Evolutionary conservation across 352 stramenopile species (phyloP).

Genomic region (Lagenidium sp.): DNA sequence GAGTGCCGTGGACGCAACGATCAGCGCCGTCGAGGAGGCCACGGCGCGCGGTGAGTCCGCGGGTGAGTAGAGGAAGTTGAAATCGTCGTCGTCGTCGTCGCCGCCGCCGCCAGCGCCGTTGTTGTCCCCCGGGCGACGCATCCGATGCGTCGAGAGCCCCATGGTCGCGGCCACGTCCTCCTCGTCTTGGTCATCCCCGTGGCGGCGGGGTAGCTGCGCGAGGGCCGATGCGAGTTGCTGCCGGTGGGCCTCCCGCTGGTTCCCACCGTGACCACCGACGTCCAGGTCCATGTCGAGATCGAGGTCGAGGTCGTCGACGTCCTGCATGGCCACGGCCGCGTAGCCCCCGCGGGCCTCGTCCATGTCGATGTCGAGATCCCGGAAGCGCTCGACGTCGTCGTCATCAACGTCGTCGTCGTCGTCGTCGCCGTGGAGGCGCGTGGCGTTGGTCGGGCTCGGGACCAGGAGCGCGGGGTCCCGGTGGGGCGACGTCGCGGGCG

Average conservation of each 20-base stretch:
- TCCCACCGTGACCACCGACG: neutral
- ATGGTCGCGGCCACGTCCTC: too few species aligned
- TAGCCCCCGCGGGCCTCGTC: conserved; percentile 6
- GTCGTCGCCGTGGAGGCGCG: conserved; percentile 1
- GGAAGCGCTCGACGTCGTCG: neutral
- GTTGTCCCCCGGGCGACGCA: neutral
- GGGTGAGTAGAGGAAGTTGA: conserved; percentile 46
- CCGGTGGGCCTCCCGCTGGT: conserved; percentile 6
- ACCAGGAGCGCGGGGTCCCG: too few species aligned
- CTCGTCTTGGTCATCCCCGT: too few species aligned
- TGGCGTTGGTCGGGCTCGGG: conserved; percentile 3
- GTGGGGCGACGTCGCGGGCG: neutral
- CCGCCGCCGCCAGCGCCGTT: neutral
- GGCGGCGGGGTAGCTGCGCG: conserved; percentile 10
- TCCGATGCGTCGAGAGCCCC: neutral
- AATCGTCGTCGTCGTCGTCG: conserved; percentile 13
- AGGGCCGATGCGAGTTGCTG: conserved; percentile 9
- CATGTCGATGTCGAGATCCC: neutral
- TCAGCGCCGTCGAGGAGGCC: conserved; percentile 10
- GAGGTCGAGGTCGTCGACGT: conserved; percentile 1
- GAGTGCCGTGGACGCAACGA: conserved; percentile 12
- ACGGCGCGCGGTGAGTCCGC: conserved; percentile 3
- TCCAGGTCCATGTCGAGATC: neutral
- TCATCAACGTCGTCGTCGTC: conserved; percentile 10
- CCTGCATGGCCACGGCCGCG: conserved; percentile 6